Conservation (phyloP, 129 eudicot species). For the Chrysanthemum makinoi region DNA sequence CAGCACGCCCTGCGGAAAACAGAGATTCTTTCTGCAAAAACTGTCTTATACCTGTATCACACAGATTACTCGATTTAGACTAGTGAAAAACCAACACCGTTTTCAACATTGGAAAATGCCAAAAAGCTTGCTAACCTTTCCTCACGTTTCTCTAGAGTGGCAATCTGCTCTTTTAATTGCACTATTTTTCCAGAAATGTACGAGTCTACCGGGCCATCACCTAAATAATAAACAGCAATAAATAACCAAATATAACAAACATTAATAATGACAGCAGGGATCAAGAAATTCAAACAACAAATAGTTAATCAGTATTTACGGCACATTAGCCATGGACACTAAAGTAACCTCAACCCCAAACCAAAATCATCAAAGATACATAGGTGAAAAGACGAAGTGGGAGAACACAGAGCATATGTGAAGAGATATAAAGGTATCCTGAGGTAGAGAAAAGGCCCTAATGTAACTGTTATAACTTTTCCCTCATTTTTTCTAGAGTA, state of each 20-base stretch:
- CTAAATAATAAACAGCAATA: conserved; percentile 28
- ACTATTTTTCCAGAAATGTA: conserved; percentile 84
- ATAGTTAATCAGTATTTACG: not conserved
- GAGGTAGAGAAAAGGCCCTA: not conserved
- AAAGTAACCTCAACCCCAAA: not conserved
- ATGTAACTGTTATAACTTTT: not conserved
- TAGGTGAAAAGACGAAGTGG: not conserved
- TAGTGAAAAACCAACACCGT: not conserved
- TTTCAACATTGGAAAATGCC: not conserved
- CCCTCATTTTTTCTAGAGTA: not conserved
- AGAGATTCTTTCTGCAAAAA: conserved; percentile 91
- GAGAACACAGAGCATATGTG: not conserved
- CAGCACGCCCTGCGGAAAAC: conserved; percentile 98
- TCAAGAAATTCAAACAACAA: not conserved
- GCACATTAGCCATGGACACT: not conserved
- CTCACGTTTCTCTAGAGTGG: conserved; percentile 96
- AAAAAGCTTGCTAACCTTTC: conserved; percentile 57
- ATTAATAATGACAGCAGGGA: not conserved
- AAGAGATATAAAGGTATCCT: too few relatives aligned
- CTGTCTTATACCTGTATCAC: conserved; percentile 84
- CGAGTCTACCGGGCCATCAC: conserved; percentile 85
- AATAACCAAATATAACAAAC: too few relatives aligned
- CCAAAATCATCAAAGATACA: not conserved
- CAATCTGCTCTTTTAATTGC: conserved; percentile 94
- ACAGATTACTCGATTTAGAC: conserved; percentile 20